Conservation (phyloP, 2,329 filamentous ascomycete species). For the Escovopsis sp. region DNA sequence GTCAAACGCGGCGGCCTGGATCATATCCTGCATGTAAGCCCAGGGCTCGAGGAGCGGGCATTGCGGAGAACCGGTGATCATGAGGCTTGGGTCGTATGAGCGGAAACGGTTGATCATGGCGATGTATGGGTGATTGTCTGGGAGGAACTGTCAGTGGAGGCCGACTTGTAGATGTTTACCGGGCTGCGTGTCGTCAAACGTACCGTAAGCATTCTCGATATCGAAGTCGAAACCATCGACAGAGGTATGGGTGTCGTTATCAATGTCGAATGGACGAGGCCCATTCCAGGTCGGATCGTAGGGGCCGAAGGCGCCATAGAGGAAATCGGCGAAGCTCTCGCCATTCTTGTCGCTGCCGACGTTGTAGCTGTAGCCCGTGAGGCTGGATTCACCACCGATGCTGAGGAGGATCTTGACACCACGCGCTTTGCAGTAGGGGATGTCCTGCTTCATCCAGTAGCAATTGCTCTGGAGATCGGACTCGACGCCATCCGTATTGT, state of each 20-base stretch:
- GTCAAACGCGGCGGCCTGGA: slow-evolving; percentile 25
- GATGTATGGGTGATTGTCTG: slow-evolving; percentile 22
- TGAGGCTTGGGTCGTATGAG: slow-evolving; percentile 13
- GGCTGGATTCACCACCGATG: slow-evolving; percentile 21
- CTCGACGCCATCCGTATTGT: slow-evolving; percentile 8
- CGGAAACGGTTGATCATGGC: slow-evolving; percentile 23
- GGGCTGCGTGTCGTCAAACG: slow-evolving; percentile 3
- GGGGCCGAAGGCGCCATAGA: slow-evolving; percentile 24
- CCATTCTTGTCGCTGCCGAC: slow-evolving; percentile 17
- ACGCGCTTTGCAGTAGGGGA: slow-evolving; percentile 24
- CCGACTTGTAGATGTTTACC: neutral
- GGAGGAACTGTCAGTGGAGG: neutral
- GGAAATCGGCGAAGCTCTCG: slow-evolving; percentile 21
- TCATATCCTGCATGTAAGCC: slow-evolving; percentile 21
- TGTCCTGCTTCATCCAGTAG: slow-evolving; percentile 20
- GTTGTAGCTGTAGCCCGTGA: slow-evolving; percentile 16
- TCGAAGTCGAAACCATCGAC: slow-evolving; percentile 30
- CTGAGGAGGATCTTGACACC: slow-evolving; percentile 28
- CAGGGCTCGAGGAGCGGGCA: slow-evolving; percentile 18
- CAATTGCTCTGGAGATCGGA: slow-evolving; percentile 22
- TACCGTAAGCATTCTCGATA: slow-evolving; percentile 20
- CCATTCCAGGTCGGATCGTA: slow-evolving; percentile 15
- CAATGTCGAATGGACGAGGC: slow-evolving; percentile 24
- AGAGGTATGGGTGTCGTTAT: slow-evolving; percentile 10
- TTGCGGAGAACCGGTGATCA: slow-evolving; percentile 30